A percentile compares a stretch with the other conserved stretches of the same genome.
Conservation (phyloP, 1,139 yeast species). For the Meyerozyma carpophila region DNA sequence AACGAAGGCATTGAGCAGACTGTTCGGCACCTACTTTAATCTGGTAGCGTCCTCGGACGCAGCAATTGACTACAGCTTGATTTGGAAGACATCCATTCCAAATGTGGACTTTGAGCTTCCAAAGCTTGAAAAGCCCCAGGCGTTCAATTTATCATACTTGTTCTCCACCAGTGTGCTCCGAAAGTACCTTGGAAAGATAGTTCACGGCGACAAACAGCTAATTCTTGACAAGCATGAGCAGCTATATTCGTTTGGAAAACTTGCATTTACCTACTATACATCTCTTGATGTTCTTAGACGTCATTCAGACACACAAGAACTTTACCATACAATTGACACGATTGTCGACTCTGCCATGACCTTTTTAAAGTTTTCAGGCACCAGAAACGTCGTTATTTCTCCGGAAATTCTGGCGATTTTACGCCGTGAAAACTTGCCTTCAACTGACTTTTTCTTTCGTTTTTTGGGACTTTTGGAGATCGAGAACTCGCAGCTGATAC, state of each 20-base stretch:
- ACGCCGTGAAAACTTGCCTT: background rate
- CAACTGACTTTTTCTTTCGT: background rate
- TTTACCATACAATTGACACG: background rate
- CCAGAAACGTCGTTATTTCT: background rate
- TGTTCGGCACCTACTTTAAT: background rate
- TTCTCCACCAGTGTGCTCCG: background rate
- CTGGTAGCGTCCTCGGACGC: background rate
- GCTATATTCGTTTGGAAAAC: background rate
- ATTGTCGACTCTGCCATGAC: background rate
- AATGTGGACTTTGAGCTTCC: background rate
- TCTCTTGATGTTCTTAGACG: background rate
- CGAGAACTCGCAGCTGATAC: background rate
- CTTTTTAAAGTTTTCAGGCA: background rate
- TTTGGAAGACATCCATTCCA: background rate
- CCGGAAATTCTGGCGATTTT: background rate
- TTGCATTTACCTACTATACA: background rate
- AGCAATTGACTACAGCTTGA: background rate
- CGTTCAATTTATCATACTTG: background rate
- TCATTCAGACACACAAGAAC: background rate
- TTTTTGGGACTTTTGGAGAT: constrained; percentile 2
- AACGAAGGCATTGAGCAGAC: background rate
- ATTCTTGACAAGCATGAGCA: background rate
- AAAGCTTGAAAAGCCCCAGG: background rate
- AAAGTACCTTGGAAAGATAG: background rate
- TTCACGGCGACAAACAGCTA: background rate